A percentile compares a stretch with the other conserved stretches of the same genome.
Conservation (phyloP, 495 filamentous ascomycete species). For the Talaromyces trachyspermus region DNA sequence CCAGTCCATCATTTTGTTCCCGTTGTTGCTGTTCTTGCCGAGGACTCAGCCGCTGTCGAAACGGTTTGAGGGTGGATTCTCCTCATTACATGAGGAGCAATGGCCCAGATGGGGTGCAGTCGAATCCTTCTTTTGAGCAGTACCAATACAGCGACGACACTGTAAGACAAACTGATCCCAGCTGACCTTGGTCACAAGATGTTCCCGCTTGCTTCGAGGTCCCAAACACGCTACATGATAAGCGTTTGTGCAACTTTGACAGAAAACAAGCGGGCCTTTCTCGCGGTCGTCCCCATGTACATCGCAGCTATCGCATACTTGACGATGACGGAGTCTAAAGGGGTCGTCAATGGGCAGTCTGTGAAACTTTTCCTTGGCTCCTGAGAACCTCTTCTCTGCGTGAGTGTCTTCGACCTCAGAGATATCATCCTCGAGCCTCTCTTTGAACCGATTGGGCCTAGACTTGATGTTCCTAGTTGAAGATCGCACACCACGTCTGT, state of each 20-base stretch:
- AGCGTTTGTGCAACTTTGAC: slow-evolving; percentile 80
- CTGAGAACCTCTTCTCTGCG: slow-evolving; percentile 45
- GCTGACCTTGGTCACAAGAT: slow-evolving; percentile 87
- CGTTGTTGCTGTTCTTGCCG: slow-evolving; percentile 77
- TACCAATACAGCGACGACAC: slow-evolving; percentile 75
- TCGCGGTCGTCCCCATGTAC: slow-evolving; percentile 40
- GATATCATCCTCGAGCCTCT: slow-evolving; percentile 58
- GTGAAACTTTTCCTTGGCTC: slow-evolving; percentile 64
- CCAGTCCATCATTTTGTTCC: slow-evolving; percentile 65
- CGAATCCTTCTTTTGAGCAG: slow-evolving; percentile 56
- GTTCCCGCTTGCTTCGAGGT: slow-evolving; percentile 62
- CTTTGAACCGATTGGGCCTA: slow-evolving; percentile 54
- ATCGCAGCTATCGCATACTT: slow-evolving; percentile 66
- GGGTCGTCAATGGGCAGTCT: slow-evolving; percentile 42
- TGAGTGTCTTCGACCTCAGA: slow-evolving; percentile 45
- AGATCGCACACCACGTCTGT: slow-evolving; percentile 12
- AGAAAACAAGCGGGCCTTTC: slow-evolving; percentile 64
- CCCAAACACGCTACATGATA: slow-evolving; percentile 83
- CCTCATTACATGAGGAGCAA: slow-evolving; percentile 60
- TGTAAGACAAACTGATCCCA: slow-evolving; percentile 77
- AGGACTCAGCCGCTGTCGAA: slow-evolving; percentile 59
- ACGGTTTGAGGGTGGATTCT: slow-evolving; percentile 60
- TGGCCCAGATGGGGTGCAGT: slow-evolving; percentile 58
- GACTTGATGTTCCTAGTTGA: slow-evolving; percentile 24
- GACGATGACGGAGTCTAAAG: slow-evolving; percentile 61